Conservation (phyloP, 1,284 basidiomycete genomes). For the Sutorius eximius region DNA sequence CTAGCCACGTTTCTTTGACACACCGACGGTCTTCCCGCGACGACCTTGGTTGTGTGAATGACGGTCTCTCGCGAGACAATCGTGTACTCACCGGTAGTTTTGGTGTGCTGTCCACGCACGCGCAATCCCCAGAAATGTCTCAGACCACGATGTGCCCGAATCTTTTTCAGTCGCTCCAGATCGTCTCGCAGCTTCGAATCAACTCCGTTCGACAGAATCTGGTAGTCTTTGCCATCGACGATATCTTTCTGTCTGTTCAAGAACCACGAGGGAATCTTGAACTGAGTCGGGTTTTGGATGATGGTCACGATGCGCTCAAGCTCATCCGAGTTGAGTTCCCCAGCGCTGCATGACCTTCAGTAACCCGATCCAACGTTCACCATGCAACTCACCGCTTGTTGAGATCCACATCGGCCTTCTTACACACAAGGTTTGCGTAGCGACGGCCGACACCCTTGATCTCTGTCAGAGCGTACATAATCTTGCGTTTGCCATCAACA, state of each 20-base stretch:
- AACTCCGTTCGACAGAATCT: constrained; percentile 95
- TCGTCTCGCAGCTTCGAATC: constrained; percentile 99
- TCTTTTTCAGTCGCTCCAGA: constrained; percentile 99
- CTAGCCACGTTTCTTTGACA: constrained; percentile 89
- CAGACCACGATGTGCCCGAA: constrained; percentile 97
- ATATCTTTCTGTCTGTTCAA: constrained; percentile 99
- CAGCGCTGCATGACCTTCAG: constrained; percentile 56
- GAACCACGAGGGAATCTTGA: constrained; percentile 99
- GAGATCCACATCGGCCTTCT: constrained; percentile 99
- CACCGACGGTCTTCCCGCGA: constrained; percentile 90
- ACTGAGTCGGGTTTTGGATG: constrained; percentile 99
- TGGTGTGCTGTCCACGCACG: constrained; percentile 98
- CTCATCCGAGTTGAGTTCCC: constrained; percentile 95
- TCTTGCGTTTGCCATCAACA: constrained; percentile 98
- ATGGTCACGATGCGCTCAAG: constrained; percentile 99
- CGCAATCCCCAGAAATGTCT: constrained; percentile 97
- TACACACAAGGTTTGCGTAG: constrained; percentile 99
- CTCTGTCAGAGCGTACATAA: constrained; percentile 97
- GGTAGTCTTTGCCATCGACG: constrained; percentile 94
- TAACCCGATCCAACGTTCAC: background rate
- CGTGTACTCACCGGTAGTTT: constrained; percentile 83
- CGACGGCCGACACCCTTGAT: constrained; percentile 99
- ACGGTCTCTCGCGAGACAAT: background rate
- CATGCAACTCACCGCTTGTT: constrained; percentile 86
- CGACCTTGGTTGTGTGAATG: constrained; percentile 52